Percentiles rank a stretch among this genome's conserved stretches.
These are phyloP conservation scores for Magnolia changhungtana DNA, from an alignment of 164 flowering plant species.

Conservation along the genomic window DNA sequence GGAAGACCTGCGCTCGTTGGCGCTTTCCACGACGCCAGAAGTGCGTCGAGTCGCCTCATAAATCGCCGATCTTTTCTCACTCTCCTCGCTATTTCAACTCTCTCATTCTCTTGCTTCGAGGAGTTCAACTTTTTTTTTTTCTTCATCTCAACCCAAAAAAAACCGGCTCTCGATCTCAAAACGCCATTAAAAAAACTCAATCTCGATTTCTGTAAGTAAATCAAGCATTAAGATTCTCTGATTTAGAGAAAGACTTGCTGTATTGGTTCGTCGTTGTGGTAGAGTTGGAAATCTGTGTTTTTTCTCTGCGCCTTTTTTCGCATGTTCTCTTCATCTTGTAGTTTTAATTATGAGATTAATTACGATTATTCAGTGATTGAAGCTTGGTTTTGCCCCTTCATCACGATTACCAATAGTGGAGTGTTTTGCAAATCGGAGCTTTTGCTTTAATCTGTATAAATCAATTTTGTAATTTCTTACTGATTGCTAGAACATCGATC, in stretches of 20 bases:
- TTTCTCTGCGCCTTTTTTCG: neutral
- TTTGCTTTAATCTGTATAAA: neutral
- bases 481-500: too few relatives aligned
- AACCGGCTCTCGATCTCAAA: too few relatives aligned
- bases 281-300: neutral
- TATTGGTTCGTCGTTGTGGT: neutral
- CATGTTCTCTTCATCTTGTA: neutral
- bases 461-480: neutral
- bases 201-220: too few relatives aligned
- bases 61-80: neutral
- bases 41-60: slow-evolving; percentile 13
- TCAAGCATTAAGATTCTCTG: neutral
- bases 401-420: neutral
- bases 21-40: neutral
- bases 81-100: neutral
- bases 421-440: neutral
- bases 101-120: neutral
- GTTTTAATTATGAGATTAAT: neutral
- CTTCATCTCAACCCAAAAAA: neutral
- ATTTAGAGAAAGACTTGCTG: neutral
- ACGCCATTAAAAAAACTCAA: neutral
- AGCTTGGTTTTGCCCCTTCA: neutral
- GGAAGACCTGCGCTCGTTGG: neutral
- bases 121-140: neutral
- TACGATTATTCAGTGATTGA: neutral